Base-by-base conservation (phyloP, 2,329 filamentous ascomycete genomes). In the Microcyclospora tardicrescens region DNA sequence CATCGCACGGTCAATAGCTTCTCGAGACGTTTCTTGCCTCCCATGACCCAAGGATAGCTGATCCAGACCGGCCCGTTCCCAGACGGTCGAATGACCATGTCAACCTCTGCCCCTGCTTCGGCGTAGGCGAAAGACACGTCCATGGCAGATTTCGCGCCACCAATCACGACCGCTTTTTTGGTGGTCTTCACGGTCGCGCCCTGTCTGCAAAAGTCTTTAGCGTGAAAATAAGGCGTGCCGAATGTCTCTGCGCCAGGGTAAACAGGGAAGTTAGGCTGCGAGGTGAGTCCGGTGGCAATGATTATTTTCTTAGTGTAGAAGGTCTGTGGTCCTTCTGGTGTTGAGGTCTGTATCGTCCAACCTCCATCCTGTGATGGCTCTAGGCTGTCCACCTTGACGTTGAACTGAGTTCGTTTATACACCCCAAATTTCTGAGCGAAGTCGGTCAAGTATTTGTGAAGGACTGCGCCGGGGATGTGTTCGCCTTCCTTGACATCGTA, bases 1-100 rank as follows among this genome's bases (percentile, higher is more conserved):
- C 81, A 68, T 0, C 82, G 75, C 0, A 73, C 79, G 27, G 72
- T 71, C 3, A 79, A 69, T 4, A 85, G 67, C 49, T 79, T 75
- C 57, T 85, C 80, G 0, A 84, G 24, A 36, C 73, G 76, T 41
- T 69, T 70, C 55, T 78, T 78, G n/a, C 81, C 53, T 0, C 78
- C 77, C 1, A 79, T 81, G 12, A 83, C 76, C 39, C 74, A 75
- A 1, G 71, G 59, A 1, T 73, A 72, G 0, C 72, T 59, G 57
- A 81, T 71, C 68, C 69, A 81, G 0, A 65, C 62, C 0, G 77
- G 74, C 0, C 77, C 76, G 41, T 70, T 66, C 3, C 74, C 74
- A n/a, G 59, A 66, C n/a, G 66, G 60, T 33, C 75, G 66, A 39
- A 80, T 72, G 4, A 79, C 58, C 64, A 74, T 68, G 38, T 72